These are phyloP conservation scores for Colletotrichum spaethianum DNA, from an alignment of 2,329 filamentous ascomycete genomes.

Conservation along the genomic window DNA sequence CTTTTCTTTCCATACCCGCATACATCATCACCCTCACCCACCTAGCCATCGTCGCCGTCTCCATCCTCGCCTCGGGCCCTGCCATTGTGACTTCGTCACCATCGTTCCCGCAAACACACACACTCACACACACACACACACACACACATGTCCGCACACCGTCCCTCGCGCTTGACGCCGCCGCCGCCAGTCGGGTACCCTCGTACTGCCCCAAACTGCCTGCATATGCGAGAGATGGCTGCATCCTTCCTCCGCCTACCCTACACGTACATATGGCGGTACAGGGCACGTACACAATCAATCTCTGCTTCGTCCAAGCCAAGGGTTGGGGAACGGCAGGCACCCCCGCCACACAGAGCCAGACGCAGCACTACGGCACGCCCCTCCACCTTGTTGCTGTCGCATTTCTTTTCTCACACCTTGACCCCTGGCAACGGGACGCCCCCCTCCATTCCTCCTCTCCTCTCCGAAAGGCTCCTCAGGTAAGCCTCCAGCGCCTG, in stretches of 20 bases:
- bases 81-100: not conserved
- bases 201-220: constrained; percentile 38
- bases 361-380: constrained; percentile 28
- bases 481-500: constrained; percentile 29
- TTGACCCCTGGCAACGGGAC: constrained; percentile 13
- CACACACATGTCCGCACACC: not conserved
- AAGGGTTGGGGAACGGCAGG: constrained; percentile 37
- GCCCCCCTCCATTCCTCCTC: constrained; percentile 17
- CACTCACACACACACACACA: not conserved
- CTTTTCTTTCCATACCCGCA: not conserved
- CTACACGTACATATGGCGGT: constrained; percentile 24
- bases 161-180: constrained; percentile 5
- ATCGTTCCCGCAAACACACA: not conserved
- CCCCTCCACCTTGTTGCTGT: constrained; percentile 31
- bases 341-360: constrained; percentile 33
- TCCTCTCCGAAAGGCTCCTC: constrained; percentile 22
- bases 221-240: constrained; percentile 43
- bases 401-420: constrained; percentile 24
- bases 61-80: not conserved
- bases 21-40: not conserved
- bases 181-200: constrained; percentile 29
- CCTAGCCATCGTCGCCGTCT: not conserved
- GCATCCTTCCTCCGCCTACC: constrained; percentile 32
- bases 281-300: constrained; percentile 33
- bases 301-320: constrained; percentile 37